Base-by-base conservation (phyloP, 768 basidiomycete genomes). In the Naganishia kalamii region DNA sequence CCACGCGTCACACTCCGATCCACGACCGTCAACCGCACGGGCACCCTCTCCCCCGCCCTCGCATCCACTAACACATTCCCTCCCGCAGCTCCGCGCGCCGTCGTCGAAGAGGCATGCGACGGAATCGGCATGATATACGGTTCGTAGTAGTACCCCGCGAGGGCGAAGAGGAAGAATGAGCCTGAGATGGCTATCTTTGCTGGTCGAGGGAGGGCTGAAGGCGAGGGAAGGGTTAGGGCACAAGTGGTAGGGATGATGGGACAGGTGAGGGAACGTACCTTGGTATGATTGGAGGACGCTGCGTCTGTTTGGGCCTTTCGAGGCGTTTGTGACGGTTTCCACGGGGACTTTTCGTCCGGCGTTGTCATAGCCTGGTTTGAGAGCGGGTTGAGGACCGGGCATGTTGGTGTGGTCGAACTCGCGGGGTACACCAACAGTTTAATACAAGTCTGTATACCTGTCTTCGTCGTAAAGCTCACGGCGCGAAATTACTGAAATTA, bases 31-130 rank as follows among this genome's bases (percentile, higher is more conserved):
- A 64, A 27, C 27, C 63, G 7, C 4, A 64, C 47, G 21, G 63
- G 63, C 2, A 64, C 49, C n/a, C 63, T 54, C 51, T 64, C 63
- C 41, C 63, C 63, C 40, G 54, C 63, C 27, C 52, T 54, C 25
- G 63, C 63, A 54, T 64, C 63, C 4, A 64, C 52, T 12, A 64
- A 37, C 8, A 64, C 63, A 21, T 47, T 47, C 4, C 41, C 47
- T 44, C 32, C 54, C 54, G 33, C 27, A 11, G 33, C 54, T 11
- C 23, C 54, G 21, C 15, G n/a, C 23, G 37, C n/a, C n/a, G 21
- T 25, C 4, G 51, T 32, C 3, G 51, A 29, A 19, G 51, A n/a
- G 1, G 51, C 29, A 1, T 35, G 54, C 12, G 10, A 23, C n/a
- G 54, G 33, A 3, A 57, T 33, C 1, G 54, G 54, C n/a, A 57